Base-by-base conservation (phyloP, 164 flowering plant species). In the Protea cynaroides region DNA sequence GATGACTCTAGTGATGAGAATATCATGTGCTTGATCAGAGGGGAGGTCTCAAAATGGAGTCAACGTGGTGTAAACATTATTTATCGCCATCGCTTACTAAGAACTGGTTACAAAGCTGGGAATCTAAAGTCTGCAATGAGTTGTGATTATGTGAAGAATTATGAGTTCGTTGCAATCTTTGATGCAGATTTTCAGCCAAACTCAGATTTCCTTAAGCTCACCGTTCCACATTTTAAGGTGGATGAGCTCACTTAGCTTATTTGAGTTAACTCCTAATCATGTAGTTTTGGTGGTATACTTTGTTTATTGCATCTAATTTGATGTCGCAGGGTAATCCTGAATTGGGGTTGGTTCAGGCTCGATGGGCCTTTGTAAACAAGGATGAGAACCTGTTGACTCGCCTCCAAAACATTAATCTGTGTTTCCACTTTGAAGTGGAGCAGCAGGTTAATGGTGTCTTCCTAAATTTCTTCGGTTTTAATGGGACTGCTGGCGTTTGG, bases 401-500 rank as follows among this genome's bases (percentile, higher is more conserved):
- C 54, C 83, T 89, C 37, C 96, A 89, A 62, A 82, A 86, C 75
- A 79, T 89, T n/a, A 89, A 89, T 57, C 67, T 87, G 24, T 82
- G 83, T 49, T 89, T 89, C 76, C 96, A 89, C 63, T 89, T 89
- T 72, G 96, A 89, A 66, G 96, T 89, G 54, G 96, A 87, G 68
- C 95, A 88, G 68, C 95, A 88, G 72, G 95, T 88, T 38, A 86
- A 86, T 74, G 91, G 95, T 1, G 81, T 86, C 22, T 88, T 82
- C 75, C 73, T 88, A 2, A 88, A 83, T 64, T 88, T 88, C 78
- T 88, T 88, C 65, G 90, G 93, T 15, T 87, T 87, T 44, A 87
- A 87, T 68, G 93, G 94, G 52, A 88, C 94, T 62, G 90, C 91
- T 29, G 95, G 95, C 37, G 91, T 88, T 61, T 88, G 94, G 94